Evolutionary conservation across 2,329 filamentous ascomycete genomes (phyloP).

Genomic region (Parastagonospora avenae): DNA sequence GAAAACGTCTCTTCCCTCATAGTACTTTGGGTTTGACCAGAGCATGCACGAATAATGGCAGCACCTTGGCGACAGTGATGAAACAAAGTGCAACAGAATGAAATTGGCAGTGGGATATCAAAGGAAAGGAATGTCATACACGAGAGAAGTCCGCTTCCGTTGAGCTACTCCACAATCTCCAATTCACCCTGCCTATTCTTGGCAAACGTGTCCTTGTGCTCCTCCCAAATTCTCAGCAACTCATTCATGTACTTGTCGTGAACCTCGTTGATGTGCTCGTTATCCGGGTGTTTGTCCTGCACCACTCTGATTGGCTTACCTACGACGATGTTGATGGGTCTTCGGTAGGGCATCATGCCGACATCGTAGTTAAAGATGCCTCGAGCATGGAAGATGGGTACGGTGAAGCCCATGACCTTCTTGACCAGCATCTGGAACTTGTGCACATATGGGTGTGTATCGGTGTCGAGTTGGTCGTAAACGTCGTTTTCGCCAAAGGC

Average conservation of each 20-base stretch:
- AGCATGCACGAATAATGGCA: too few relatives aligned
- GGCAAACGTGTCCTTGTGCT: slow-evolving; percentile 78
- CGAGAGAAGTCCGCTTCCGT: too few relatives aligned
- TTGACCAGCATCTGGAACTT: slow-evolving; percentile 83
- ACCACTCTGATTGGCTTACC: slow-evolving; percentile 78
- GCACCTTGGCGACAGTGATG: too few relatives aligned
- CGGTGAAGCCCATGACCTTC: slow-evolving; percentile 85
- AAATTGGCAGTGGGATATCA: too few relatives aligned
- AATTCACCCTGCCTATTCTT: slow-evolving; percentile 67
- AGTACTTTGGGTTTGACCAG: too few relatives aligned
- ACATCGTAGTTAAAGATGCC: slow-evolving; percentile 98
- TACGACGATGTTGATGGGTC: slow-evolving; percentile 86
- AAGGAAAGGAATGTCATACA: too few relatives aligned
- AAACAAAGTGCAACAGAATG: too few relatives aligned
- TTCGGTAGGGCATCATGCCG: slow-evolving; percentile 90
- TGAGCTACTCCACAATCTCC: slow-evolving; percentile 63
- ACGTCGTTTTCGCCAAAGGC: slow-evolving; percentile 95
- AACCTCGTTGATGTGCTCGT: slow-evolving; percentile 77
- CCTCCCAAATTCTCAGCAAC: slow-evolving; percentile 73
- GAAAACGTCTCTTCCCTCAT: too few relatives aligned
- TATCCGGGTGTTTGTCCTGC: slow-evolving; percentile 67
- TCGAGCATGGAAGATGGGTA: slow-evolving; percentile 86
- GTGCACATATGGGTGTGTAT: slow-evolving; percentile 78
- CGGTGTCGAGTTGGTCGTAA: slow-evolving; percentile 85
- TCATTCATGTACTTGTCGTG: slow-evolving; percentile 80